Evolutionary conservation across 1,284 basidiomycete species (phyloP).

Genomic region (Sporisorium sorghi): DNA sequence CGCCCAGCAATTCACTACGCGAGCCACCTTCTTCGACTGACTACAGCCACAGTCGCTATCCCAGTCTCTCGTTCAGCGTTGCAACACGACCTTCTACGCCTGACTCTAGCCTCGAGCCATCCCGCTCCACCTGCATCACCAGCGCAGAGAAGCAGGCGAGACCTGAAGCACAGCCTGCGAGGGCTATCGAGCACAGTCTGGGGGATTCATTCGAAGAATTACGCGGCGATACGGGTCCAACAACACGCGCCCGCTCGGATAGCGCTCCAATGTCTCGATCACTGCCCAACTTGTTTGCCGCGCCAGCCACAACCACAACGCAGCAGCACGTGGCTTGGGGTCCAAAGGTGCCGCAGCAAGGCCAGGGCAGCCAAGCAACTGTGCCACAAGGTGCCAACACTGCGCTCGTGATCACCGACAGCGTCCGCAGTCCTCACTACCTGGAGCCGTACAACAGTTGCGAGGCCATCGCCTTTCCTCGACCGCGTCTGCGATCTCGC

Average conservation of each 20-base stretch:
- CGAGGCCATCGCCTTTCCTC: slow-evolving; percentile 32
- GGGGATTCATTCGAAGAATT: neutral
- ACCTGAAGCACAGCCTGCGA: neutral
- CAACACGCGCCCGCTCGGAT: neutral
- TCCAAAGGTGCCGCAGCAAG: neutral
- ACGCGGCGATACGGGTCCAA: neutral
- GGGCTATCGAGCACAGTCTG: neutral
- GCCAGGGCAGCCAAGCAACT: neutral
- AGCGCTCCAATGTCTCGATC: neutral
- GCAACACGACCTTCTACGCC: slow-evolving; percentile 9
- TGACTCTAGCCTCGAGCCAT: neutral
- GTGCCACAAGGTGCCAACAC: neutral
- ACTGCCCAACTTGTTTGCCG: slow-evolving; percentile 2
- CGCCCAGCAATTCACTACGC: slow-evolving; percentile 3
- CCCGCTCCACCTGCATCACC: neutral
- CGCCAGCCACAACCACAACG: neutral
- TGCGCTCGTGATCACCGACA: slow-evolving; percentile 7
- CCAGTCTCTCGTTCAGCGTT: slow-evolving; percentile 13
- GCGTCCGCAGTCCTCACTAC: slow-evolving; percentile 6
- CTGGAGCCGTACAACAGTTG: slow-evolving; percentile 34
- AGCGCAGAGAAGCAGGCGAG: neutral
- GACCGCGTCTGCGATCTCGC: slow-evolving; percentile 31
- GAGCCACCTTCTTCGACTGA: slow-evolving; percentile 1
- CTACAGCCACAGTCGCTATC: slow-evolving; percentile 6
- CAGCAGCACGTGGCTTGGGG: neutral